Percentiles rank a stretch among this genome's conserved stretches.
These are phyloP conservation scores for Brettanomyces naardenensis DNA, from an alignment of 805 yeast genomes.

Conservation along the genomic window DNA sequence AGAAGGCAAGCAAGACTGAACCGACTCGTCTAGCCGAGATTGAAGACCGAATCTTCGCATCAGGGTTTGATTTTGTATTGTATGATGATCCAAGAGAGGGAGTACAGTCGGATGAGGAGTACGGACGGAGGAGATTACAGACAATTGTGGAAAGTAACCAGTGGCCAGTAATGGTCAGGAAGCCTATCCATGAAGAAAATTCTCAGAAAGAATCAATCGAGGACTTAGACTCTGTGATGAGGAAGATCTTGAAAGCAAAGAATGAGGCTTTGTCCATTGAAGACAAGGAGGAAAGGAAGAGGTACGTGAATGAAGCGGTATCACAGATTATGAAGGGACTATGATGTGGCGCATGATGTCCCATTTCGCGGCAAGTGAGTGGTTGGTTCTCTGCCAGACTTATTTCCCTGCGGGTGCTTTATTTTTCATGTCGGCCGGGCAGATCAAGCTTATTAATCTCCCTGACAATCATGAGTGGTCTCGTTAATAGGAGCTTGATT, in stretches of 20 bases:
- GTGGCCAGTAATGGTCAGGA: constrained; percentile 25
- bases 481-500: constrained; percentile 14
- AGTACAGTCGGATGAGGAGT: constrained; percentile 29
- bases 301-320: constrained; percentile 29
- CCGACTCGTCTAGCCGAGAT: constrained; percentile 17
- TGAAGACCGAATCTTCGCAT: constrained; percentile 31
- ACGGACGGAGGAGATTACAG: constrained; percentile 31
- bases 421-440: too few species aligned
- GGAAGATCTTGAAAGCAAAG: constrained; percentile 30
- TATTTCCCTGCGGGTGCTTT: too few species aligned
- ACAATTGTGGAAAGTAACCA: constrained; percentile 37
- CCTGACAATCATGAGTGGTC: too few species aligned
- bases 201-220: background rate
- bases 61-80: constrained; percentile 34
- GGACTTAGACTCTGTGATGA: constrained; percentile 27
- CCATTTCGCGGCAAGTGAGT: too few species aligned
- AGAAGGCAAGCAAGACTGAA: background rate
- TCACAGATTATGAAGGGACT: constrained; percentile 33
- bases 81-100: constrained; percentile 18
- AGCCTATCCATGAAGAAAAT: background rate
- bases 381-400: too few species aligned
- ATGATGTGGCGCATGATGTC: constrained; percentile 9
- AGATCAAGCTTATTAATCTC: too few species aligned
- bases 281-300: constrained; percentile 22
- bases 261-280: constrained; percentile 19